Evolutionary conservation across 2,329 filamentous ascomycete species (phyloP).

Genomic region (Hypocrella siamensis): DNA sequence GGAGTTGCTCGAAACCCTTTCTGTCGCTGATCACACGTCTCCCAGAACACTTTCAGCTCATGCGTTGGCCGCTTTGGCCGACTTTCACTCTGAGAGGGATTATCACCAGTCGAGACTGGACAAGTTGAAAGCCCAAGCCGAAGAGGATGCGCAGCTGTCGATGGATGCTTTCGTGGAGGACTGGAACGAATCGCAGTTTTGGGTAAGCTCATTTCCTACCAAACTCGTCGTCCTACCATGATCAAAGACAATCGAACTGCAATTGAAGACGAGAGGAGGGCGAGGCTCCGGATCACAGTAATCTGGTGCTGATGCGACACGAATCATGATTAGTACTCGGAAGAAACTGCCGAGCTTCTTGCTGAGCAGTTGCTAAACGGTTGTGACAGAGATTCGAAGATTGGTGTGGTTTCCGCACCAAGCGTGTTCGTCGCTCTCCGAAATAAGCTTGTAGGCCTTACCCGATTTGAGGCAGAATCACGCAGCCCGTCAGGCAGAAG

Average conservation of each 20-base stretch:
- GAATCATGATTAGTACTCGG: constrained; percentile 40
- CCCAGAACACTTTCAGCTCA: constrained; percentile 43
- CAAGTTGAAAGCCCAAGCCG: constrained; percentile 45
- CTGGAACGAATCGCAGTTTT: constrained; percentile 76
- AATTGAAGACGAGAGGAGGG: too few species aligned
- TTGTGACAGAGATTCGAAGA: constrained; percentile 36
- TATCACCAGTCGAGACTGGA: constrained; percentile 50
- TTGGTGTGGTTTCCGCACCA: constrained; percentile 59
- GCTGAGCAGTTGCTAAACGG: constrained; percentile 51
- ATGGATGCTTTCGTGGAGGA: constrained; percentile 67
- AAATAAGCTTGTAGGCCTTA: constrained; percentile 43
- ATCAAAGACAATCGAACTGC: too few species aligned
- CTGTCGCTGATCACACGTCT: too few species aligned
- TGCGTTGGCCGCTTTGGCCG: constrained; percentile 52
- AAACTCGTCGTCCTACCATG: not conserved
- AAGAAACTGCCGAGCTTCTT: constrained; percentile 50
- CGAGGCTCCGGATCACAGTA: too few species aligned
- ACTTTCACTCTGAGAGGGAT: constrained; percentile 62
- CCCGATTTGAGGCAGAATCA: not conserved
- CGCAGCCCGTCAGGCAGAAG: not conserved
- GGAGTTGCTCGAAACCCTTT: too few species aligned
- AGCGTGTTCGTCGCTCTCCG: constrained; percentile 65
- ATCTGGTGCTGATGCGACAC: not conserved
- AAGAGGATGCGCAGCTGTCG: constrained; percentile 30
- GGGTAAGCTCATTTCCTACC: constrained; percentile 34